phyloP scores from a whole-genome alignment of 164 flowering plant genomes.

The Vitis amurensis region DNA sequence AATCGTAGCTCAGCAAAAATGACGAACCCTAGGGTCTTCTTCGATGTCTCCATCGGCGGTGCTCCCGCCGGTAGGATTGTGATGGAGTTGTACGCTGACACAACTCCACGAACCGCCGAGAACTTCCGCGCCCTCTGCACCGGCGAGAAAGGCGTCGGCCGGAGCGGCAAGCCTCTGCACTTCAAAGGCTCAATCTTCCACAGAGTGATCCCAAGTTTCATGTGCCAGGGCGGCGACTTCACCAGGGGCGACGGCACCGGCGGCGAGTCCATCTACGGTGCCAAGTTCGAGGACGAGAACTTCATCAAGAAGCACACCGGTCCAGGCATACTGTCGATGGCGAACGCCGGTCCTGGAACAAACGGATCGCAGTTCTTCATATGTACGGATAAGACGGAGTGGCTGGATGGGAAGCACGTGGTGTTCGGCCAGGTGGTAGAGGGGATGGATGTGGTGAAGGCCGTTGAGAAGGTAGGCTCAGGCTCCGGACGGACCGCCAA shows the following conservation, averaged over 20 bases:
- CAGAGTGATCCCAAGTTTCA: constrained; percentile 71
- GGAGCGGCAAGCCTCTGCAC: constrained; percentile 74
- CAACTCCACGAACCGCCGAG: constrained; percentile 62
- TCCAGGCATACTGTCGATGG: constrained; percentile 55
- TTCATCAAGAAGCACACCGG: constrained; percentile 76
- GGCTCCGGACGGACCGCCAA: constrained; percentile 33
- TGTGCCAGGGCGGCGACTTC: constrained; percentile 88
- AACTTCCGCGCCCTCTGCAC: constrained; percentile 89
- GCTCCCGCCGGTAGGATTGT: constrained; percentile 62
- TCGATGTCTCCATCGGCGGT: constrained; percentile 74
- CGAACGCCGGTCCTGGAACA: constrained; percentile 53
- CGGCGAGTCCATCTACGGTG: constrained; percentile 74
- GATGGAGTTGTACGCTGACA: constrained; percentile 78
- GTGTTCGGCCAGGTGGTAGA: constrained; percentile 63
- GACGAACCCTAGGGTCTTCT: constrained; percentile 78
- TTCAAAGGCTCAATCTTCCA: constrained; percentile 74
- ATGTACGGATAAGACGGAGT: constrained; percentile 51
- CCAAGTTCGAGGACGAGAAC: constrained; percentile 68
- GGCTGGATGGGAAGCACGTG: constrained; percentile 71
- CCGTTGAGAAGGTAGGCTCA: constrained; percentile 51
- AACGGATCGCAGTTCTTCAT: constrained; percentile 69
- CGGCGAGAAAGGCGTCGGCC: constrained; percentile 77
- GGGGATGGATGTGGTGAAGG: constrained; percentile 53
- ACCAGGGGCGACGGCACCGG: constrained; percentile 80
- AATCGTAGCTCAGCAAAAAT: constrained; percentile 17